phyloP scores from a whole-genome alignment of 2,329 filamentous ascomycete species.

The Geosmithia morbida region DNA sequence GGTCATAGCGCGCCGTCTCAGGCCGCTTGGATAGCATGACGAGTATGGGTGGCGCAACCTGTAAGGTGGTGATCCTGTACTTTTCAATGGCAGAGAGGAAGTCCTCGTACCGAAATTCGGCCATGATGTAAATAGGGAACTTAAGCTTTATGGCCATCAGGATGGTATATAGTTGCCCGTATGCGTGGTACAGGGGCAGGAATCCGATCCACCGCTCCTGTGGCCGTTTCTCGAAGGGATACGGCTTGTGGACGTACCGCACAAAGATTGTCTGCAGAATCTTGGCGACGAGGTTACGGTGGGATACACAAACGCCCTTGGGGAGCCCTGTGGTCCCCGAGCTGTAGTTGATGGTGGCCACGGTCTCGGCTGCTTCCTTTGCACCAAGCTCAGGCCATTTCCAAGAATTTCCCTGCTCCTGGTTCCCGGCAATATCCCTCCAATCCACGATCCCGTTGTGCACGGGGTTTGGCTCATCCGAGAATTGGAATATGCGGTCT shows the following conservation, averaged over 20 bases:
- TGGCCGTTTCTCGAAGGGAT: conserved; percentile 18
- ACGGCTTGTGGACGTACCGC: conserved; percentile 21
- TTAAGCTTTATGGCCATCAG: conserved; percentile 26
- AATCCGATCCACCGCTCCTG: conserved; percentile 40
- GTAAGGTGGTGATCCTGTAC: conserved; percentile 36
- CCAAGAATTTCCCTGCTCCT: conserved; percentile 18
- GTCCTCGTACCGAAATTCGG: conserved; percentile 36
- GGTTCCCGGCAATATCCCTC: conserved; percentile 20
- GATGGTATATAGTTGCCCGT: conserved; percentile 37
- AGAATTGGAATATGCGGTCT: conserved; percentile 31
- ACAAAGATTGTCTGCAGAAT: conserved; percentile 33
- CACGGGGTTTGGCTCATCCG: conserved; percentile 18
- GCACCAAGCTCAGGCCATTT: conserved; percentile 22
- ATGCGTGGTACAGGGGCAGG: conserved; percentile 52
- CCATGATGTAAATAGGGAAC: conserved; percentile 40
- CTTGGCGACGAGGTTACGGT: conserved; percentile 34
- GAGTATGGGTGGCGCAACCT: conserved; percentile 42
- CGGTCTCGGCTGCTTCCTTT: conserved; percentile 16
- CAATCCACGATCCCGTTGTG: conserved; percentile 24
- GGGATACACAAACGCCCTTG: conserved; percentile 34
- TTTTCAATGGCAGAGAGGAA: conserved; percentile 34
- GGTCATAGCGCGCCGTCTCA: conserved; percentile 33
- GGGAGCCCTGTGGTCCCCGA: conserved; percentile 36
- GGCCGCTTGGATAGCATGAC: conserved; percentile 45
- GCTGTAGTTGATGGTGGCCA: conserved; percentile 33